A percentile compares a stretch with the other conserved stretches of the same genome.
These are phyloP conservation scores for Penicillium sp. DNA, from an alignment of 2,329 filamentous ascomycete genomes.

Conservation along the genomic window DNA sequence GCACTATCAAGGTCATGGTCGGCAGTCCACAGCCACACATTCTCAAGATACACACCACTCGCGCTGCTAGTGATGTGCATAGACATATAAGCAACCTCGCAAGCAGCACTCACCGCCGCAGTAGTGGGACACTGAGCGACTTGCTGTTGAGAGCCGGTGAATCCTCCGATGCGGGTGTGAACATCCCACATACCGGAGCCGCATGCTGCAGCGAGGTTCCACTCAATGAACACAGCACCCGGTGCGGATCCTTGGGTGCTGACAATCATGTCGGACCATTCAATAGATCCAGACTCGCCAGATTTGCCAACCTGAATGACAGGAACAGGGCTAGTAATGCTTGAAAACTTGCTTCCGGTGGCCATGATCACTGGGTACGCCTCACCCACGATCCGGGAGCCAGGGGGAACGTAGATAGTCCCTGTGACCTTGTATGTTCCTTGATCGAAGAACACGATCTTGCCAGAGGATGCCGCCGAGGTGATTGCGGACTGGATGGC, in stretches of 20 bases:
- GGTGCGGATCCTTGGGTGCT: conserved; percentile 70
- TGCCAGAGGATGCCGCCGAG: conserved; percentile 54
- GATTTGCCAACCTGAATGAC: conserved; percentile 71
- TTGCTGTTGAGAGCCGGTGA: conserved; percentile 56
- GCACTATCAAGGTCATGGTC: conserved; percentile 63
- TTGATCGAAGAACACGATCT: conserved; percentile 63
- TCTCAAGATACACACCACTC: conserved; percentile 54
- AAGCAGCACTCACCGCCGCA: conserved; percentile 43
- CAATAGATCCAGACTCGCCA: conserved; percentile 69
- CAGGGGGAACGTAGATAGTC: conserved; percentile 56
- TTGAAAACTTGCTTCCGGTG: conserved; percentile 61
- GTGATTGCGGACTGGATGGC: conserved; percentile 65
- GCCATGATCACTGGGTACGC: conserved; percentile 63
- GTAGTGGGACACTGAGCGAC: conserved; percentile 52
- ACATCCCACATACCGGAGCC: conserved; percentile 64
- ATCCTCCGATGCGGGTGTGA: conserved; percentile 60
- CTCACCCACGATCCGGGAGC: conserved; percentile 62
- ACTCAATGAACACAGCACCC: conserved; percentile 74
- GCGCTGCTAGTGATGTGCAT: conserved; percentile 46
- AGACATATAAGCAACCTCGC: conserved; percentile 45
- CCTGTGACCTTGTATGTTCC: conserved; percentile 59
- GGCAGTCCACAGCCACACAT: conserved; percentile 60
- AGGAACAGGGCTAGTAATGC: conserved; percentile 64
- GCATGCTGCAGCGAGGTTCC: conserved; percentile 65
- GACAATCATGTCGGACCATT: conserved; percentile 75